These are phyloP conservation scores for Diplodia sapinea DNA, from an alignment of 2,329 filamentous ascomycete genomes.

Conservation along the genomic window DNA sequence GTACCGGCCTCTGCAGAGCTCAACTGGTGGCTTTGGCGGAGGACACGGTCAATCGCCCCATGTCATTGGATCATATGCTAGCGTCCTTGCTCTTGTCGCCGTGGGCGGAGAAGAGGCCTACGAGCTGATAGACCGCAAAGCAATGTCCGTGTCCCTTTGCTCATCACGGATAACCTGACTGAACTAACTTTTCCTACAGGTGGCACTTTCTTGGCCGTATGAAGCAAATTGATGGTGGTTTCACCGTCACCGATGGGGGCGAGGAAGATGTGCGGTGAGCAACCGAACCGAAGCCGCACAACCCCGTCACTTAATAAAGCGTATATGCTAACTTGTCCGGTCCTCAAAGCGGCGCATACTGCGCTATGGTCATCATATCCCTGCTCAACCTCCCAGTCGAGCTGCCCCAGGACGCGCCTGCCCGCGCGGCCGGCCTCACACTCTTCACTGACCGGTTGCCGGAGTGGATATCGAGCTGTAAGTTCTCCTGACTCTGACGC, in stretches of 20 bases:
- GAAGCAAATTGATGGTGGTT: slow-evolving; percentile 89
- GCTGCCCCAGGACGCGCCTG: slow-evolving; percentile 74
- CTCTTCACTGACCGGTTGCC: slow-evolving; percentile 75
- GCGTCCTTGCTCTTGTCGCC: slow-evolving; percentile 76
- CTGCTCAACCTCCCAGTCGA: slow-evolving; percentile 82
- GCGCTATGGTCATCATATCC: slow-evolving; percentile 82
- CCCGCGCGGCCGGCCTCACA: slow-evolving; percentile 67
- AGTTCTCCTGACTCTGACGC: slow-evolving; percentile 39
- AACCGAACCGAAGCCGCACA: slow-evolving; percentile 8
- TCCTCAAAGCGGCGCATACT: slow-evolving; percentile 78
- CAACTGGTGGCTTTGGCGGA: slow-evolving; percentile 84
- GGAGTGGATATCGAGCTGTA: slow-evolving; percentile 80
- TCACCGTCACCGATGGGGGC: slow-evolving; percentile 81
- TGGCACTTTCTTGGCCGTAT: slow-evolving; percentile 88
- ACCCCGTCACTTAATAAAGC: slow-evolving; percentile 16
- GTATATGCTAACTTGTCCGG: slow-evolving; percentile 32
- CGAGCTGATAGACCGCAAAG: slow-evolving; percentile 76
- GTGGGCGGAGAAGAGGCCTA: slow-evolving; percentile 78
- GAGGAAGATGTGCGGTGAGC: slow-evolving; percentile 88
- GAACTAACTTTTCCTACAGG: slow-evolving; percentile 41
- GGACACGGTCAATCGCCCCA: slow-evolving; percentile 92
- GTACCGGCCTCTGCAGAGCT: slow-evolving; percentile 80
- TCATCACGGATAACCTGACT: slow-evolving; percentile 34
- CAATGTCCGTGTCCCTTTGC: slow-evolving; percentile 60
- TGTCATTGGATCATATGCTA: slow-evolving; percentile 86